phyloP scores from a whole-genome alignment of 1,284 basidiomycete genomes.

The Cryptococcus deneoformans region DNA sequence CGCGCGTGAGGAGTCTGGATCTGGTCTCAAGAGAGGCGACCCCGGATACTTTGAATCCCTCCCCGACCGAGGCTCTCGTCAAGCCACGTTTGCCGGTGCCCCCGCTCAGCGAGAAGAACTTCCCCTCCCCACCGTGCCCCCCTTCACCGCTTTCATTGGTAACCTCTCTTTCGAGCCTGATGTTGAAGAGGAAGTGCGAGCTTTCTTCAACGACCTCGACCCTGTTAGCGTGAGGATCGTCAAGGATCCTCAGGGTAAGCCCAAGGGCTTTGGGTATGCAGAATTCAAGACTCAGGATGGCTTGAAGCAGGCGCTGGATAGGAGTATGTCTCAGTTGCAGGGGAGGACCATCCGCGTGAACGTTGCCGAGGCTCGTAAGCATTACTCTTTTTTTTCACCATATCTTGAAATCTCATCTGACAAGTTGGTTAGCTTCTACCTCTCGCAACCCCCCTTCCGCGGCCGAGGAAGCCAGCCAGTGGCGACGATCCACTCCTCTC shows the following conservation, averaged over 20 bases:
- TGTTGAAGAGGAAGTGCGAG: conserved; percentile 69
- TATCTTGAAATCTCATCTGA: not conserved
- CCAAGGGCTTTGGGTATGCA: conserved; percentile 97
- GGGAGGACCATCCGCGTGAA: conserved; percentile 82
- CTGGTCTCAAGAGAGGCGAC: conserved; percentile 38
- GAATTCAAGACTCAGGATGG: conserved; percentile 84
- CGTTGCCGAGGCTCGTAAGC: conserved; percentile 92
- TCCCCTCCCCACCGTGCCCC: conserved; percentile 89
- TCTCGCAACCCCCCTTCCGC: conserved; percentile 42
- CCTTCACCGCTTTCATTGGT: conserved; percentile 94
- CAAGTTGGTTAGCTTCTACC: conserved; percentile 6
- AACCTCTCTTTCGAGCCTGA: conserved; percentile 93
- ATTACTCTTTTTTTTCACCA: not conserved
- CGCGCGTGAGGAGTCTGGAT: conserved; percentile 41
- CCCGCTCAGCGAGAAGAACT: conserved; percentile 77
- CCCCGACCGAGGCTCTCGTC: conserved; percentile 38
- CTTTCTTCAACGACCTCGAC: conserved; percentile 66
- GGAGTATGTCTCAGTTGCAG: conserved; percentile 61
- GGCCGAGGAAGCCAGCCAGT: conserved; percentile 58
- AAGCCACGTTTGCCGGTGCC: conserved; percentile 23
- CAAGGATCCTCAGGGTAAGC: conserved; percentile 82
- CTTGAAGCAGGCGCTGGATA: conserved; percentile 74
- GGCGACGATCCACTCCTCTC: conserved; percentile 85
- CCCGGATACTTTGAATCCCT: conserved; percentile 50
- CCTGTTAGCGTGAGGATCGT: conserved; percentile 88